Evolutionary conservation across 2,329 filamentous ascomycete genomes (phyloP).

Genomic region (Diplodia scrobiculata): DNA sequence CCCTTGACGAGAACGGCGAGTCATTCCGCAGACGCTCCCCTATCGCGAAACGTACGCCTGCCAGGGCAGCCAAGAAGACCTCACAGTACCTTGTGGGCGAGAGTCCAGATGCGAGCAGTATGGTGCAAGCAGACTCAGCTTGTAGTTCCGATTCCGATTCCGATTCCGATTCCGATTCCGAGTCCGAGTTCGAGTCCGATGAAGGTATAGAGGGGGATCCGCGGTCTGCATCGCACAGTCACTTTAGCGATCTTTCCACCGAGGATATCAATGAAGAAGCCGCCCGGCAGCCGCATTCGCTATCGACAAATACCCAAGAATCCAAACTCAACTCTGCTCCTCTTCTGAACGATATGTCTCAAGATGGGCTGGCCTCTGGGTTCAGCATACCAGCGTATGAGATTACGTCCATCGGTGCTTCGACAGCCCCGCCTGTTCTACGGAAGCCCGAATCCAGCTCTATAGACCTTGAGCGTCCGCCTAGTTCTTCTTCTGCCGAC

Average conservation of each 20-base stretch:
- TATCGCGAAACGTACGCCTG: slow-evolving; percentile 14
- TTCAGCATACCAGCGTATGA: not conserved
- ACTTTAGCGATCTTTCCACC: slow-evolving; percentile 37
- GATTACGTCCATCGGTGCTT: not conserved
- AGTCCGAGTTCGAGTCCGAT: not conserved
- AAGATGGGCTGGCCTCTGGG: not conserved
- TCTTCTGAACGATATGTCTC: not conserved
- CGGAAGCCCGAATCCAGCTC: not conserved
- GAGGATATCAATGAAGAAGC: slow-evolving; percentile 36
- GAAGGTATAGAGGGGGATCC: slow-evolving; percentile 18
- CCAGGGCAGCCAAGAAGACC: slow-evolving; percentile 2
- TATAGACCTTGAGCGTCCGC: slow-evolving; percentile 34
- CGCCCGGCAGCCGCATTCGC: not conserved
- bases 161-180: not conserved
- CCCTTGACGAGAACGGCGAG: slow-evolving; percentile 29
- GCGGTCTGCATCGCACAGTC: slow-evolving; percentile 28
- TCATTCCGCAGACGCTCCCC: not conserved
- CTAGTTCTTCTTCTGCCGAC: slow-evolving; percentile 38
- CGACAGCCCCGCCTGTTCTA: not conserved
- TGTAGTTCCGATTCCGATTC: not conserved
- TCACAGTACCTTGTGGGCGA: slow-evolving; percentile 11
- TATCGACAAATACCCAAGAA: not conserved
- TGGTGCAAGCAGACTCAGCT: not conserved
- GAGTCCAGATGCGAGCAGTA: slow-evolving; percentile 2
- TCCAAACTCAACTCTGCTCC: not conserved